Conservation (phyloP, 2,329 filamentous ascomycete species). For the Lecanoromycetidae sp. region DNA sequence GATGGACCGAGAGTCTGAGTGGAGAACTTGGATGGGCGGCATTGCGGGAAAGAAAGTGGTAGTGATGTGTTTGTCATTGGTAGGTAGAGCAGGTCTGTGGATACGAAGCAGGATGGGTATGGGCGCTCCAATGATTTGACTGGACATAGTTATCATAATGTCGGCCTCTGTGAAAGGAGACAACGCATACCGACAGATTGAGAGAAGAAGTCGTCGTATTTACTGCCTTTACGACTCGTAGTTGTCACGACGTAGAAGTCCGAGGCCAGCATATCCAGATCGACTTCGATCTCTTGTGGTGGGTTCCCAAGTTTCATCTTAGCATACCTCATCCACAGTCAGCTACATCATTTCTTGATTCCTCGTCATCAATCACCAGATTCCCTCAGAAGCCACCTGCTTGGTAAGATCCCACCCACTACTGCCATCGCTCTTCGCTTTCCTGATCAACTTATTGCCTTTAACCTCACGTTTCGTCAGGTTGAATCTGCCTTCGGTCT, state of each 20-base stretch:
- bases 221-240: constrained; percentile 22
- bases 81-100: constrained; percentile 20
- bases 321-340: constrained; percentile 20
- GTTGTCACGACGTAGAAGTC: constrained; percentile 25
- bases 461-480: constrained; percentile 21
- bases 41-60: constrained; percentile 22
- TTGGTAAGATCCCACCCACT: constrained; percentile 20
- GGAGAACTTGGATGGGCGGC: constrained; percentile 22
- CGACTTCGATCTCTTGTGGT: constrained; percentile 21
- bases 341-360: background rate
- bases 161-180: background rate
- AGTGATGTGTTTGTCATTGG: constrained; percentile 16
- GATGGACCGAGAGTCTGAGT: constrained; percentile 21
- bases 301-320: constrained; percentile 21
- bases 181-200: constrained; percentile 18
- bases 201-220: constrained; percentile 22
- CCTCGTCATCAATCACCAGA: constrained; percentile 18
- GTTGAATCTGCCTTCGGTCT: constrained; percentile 21
- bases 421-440: constrained; percentile 17
- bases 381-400: constrained; percentile 18
- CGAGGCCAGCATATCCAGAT: constrained; percentile 24
- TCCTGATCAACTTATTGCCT: constrained; percentile 23
- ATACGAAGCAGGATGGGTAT: constrained; percentile 20
- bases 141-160: constrained; percentile 4
- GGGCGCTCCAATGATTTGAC: constrained; percentile 18